Base-by-base conservation (phyloP, 176 grass and related monocot species). In the Aegilops sharonensis region DNA sequence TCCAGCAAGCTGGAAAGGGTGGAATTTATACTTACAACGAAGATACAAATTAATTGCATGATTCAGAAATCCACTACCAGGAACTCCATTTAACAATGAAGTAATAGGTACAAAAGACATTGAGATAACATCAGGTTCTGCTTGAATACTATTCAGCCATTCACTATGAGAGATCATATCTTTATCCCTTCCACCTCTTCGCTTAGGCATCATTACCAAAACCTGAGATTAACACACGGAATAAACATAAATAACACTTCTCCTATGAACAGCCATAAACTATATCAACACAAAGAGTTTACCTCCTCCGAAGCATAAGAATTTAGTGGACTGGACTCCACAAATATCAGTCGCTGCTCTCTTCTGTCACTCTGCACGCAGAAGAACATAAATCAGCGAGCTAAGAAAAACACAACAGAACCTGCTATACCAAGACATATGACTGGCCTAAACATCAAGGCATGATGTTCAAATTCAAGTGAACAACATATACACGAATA, bases 261-360 rank as follows among this genome's bases (percentile, higher is more conserved):
- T 59, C 18, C 56, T 77, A 68, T 66, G 47, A 43, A 81, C 14
- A 78, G 29, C 11, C 2, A 67, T 37, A 65, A 83, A 78, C 10
- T 50, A 45, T 24, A 85, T 68, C 63, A 81, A 59, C 29, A 42
- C 42, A 87, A 81, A 69, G n/a, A 34, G 36, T 12, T 75, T 92
- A 95, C 95, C 88, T 98, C 93, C 80, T 89, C 92, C 12, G 86
- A 80, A 71, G 81, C 70, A 71, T 92, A 91, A 72, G 91, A 94
- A 78, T 85, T 91, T 86, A 94, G 76, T 72, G 91, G 89, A 83
- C 76, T 91, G 18, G 90, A 84, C 30, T 91, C 78, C 23, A 81
- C 84, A 91, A 98, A 95, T 85, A 91, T 95, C 76, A 94, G 75
- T 13, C 82, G 86, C 68, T 98, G 93, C 63, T 94, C 96, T 95